These are phyloP conservation scores for Alternaria triticina DNA, from an alignment of 2,329 filamentous ascomycete genomes.

Conservation along the genomic window DNA sequence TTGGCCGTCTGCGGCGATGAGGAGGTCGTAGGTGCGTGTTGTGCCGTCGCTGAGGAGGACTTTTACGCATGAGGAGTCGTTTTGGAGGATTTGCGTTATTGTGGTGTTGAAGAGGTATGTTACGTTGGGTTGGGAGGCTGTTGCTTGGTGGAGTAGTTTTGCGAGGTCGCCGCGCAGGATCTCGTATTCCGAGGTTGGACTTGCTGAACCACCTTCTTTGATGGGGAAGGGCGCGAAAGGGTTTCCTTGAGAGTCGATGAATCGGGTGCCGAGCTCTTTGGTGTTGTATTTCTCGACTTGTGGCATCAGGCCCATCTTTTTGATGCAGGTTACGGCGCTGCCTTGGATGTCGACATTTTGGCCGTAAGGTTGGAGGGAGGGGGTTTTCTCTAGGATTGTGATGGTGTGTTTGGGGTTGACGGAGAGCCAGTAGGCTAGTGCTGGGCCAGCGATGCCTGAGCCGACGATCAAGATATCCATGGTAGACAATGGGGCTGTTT, in stretches of 20 bases:
- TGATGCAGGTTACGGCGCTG: neutral
- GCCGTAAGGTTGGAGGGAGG: neutral
- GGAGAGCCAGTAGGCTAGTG: neutral
- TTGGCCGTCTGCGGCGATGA: constrained; percentile 64
- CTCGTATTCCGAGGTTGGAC: neutral
- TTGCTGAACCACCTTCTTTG: neutral
- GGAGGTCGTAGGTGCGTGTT: constrained; percentile 55
- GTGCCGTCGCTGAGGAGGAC: constrained; percentile 46
- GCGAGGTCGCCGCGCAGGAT: neutral
- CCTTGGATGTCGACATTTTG: neutral
- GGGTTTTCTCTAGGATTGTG: neutral
- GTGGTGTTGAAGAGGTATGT: neutral
- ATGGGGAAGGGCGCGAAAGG: constrained; percentile 35
- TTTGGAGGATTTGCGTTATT: neutral
- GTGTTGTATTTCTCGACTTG: neutral
- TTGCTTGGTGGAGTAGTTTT: neutral
- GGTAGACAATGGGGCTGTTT: neutral
- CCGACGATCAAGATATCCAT: neutral
- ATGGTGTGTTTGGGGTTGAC: neutral
- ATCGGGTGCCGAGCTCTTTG: neutral
- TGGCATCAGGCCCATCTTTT: neutral
- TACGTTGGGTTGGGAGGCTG: neutral
- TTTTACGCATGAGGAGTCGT: neutral
- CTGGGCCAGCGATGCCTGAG: neutral
- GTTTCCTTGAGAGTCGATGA: neutral